Percentiles rank a stretch among this genome's conserved stretches.
phyloP scores from a whole-genome alignment of 345 rosid species.

The Moricandia arvensis region DNA sequence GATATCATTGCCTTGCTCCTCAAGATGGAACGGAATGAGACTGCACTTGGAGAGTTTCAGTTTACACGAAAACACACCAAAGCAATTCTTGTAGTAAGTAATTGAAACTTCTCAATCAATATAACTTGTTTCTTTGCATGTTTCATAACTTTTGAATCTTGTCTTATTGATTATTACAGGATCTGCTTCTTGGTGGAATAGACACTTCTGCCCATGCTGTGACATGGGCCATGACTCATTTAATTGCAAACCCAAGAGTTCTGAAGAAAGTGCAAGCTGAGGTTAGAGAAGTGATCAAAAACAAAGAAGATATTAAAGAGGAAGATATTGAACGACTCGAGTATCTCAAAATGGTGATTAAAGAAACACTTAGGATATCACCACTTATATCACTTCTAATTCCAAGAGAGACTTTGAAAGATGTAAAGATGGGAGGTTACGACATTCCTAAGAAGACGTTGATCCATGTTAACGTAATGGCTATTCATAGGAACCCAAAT shows the following conservation, averaged over 20 bases:
- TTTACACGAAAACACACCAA: no score
- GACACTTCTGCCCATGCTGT: no score
- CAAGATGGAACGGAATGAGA: no score
- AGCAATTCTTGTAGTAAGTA: no score
- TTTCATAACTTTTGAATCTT: no score
- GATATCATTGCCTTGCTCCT: no score
- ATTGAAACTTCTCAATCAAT: no score
- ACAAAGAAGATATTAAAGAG: conserved; percentile 20
- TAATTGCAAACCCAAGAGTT: conserved; percentile 20
- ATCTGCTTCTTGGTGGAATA: no score
- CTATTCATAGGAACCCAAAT: conserved; percentile 42
- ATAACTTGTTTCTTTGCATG: no score
- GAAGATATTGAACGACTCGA: conserved; percentile 22
- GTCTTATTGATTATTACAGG: no score
- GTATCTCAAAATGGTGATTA: conserved; percentile 23
- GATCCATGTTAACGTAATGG: conserved; percentile 21
- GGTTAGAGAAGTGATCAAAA: conserved; percentile 4
- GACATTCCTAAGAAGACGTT: conserved; percentile 29
- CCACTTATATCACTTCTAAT: conserved; percentile 22
- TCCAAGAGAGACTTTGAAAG: conserved; percentile 27
- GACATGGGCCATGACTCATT: not conserved
- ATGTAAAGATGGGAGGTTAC: conserved; percentile 1
- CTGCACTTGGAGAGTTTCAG: no score
- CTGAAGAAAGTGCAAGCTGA: conserved; percentile 24
- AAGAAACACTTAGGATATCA: conserved; percentile 11